phyloP scores from a whole-genome alignment of 352 stramenopile species.

The Pythium sukuiense region DNA sequence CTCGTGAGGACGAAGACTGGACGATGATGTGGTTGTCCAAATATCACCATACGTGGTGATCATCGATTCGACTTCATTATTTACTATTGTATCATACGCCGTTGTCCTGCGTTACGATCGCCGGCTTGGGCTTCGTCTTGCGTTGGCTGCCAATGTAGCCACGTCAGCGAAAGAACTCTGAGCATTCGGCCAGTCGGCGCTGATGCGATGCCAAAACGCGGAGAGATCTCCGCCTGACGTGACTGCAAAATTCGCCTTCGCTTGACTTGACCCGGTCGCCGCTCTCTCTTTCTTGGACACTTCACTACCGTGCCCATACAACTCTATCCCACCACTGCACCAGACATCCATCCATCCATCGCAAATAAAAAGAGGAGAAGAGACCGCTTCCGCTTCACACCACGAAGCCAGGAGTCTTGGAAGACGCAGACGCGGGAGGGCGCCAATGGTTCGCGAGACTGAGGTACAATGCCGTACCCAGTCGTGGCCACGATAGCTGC shows the following conservation, averaged over 20 bases:
- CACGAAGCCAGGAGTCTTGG: constrained; percentile 16
- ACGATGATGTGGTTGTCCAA: background rate
- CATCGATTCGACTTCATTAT: constrained; percentile 25
- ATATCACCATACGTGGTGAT: constrained; percentile 7
- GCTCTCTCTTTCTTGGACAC: constrained; percentile 15
- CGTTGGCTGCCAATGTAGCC: constrained; percentile 6
- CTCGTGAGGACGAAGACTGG: background rate
- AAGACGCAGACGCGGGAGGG: background rate
- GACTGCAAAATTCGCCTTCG: constrained; percentile 7
- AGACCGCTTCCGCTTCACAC: constrained; percentile 17
- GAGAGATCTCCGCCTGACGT: background rate
- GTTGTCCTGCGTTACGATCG: constrained; percentile 9
- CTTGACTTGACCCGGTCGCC: background rate
- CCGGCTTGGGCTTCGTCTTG: constrained; percentile 1
- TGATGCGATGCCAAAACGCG: background rate
- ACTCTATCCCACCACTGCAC: constrained; percentile 30
- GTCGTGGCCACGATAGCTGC: constrained; percentile 8
- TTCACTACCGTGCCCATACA: constrained; percentile 22
- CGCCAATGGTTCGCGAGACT: background rate
- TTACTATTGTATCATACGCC: constrained; percentile 27
- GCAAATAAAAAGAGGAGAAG: constrained; percentile 31
- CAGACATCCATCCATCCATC: constrained; percentile 22
- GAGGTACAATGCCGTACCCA: constrained; percentile 3
- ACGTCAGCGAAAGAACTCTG: background rate
- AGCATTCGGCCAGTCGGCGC: background rate